Evolutionary conservation across 1,139 yeast genomes (phyloP).

Genomic region (Saccharomycopsis hybrid): DNA sequence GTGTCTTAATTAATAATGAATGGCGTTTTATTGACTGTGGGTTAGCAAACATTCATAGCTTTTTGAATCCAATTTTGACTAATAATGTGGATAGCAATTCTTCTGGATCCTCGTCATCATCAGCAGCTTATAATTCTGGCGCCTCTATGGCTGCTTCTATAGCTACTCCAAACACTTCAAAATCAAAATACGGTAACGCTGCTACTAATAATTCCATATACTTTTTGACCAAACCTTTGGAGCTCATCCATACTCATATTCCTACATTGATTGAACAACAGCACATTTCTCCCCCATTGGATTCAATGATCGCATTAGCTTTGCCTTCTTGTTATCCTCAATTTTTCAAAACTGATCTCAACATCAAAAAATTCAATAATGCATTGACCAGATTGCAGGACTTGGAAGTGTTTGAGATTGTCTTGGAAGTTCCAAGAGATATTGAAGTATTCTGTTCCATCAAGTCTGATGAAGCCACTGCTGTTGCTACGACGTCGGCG

Average conservation of each 20-base stretch:
- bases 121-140: neutral
- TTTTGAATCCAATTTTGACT: constrained; percentile 9
- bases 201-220: constrained; percentile 51
- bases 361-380: constrained; percentile 64
- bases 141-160: neutral
- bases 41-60: constrained; percentile 40
- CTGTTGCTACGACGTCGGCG: constrained; percentile 14
- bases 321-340: constrained; percentile 84
- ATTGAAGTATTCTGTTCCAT: constrained; percentile 48
- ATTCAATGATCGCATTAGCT: constrained; percentile 69
- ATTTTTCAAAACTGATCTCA: constrained; percentile 53
- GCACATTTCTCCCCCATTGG: constrained; percentile 79
- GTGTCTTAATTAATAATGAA: constrained; percentile 59
- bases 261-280: constrained; percentile 77
- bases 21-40: constrained; percentile 75
- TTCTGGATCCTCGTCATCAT: neutral
- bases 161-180: constrained; percentile 3
- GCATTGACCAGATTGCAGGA: constrained; percentile 70
- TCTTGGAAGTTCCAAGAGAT: constrained; percentile 61
- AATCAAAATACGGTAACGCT: neutral
- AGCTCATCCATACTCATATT: constrained; percentile 75
- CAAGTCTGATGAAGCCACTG: constrained; percentile 39
- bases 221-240: constrained; percentile 70
- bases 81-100: constrained; percentile 1
- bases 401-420: constrained; percentile 73